Evolutionary conservation across 352 stramenopile species (phyloP).

Genomic region (Globisporangium middletonii): DNA sequence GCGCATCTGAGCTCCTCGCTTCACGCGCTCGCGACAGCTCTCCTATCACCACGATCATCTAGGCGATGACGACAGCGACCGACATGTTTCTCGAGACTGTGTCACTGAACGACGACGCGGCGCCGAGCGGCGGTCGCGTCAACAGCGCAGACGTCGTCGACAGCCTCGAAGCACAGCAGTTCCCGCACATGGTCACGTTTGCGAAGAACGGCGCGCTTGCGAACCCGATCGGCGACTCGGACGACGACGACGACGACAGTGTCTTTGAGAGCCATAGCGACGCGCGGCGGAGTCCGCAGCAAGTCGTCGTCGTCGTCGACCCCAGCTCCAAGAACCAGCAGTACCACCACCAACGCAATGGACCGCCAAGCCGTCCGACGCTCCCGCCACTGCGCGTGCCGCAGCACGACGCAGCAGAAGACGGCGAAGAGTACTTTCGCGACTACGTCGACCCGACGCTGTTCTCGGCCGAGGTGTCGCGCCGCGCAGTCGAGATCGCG

Average conservation of each 20-base stretch:
- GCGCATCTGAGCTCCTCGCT: not conserved
- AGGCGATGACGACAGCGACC: constrained; percentile 18
- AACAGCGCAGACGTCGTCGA: constrained; percentile 21
- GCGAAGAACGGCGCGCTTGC: constrained; percentile 8
- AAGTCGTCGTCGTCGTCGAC: constrained; percentile 39
- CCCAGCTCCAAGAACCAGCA: constrained; percentile 2
- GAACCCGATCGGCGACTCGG: constrained; percentile 19
- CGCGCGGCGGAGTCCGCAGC: constrained; percentile 2
- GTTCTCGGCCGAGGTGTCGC: constrained; percentile 78
- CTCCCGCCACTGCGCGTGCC: constrained; percentile 19
- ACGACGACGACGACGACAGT: constrained; percentile 18
- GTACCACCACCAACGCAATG: not conserved
- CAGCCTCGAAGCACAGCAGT: constrained; percentile 45
- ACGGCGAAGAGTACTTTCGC: constrained; percentile 30
- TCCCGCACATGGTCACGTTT: constrained; percentile 21
- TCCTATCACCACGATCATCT: not conserved
- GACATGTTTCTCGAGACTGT: constrained; percentile 68
- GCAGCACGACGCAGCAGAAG: constrained; percentile 23
- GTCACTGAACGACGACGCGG: constrained; percentile 61
- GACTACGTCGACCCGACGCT: constrained; percentile 78
- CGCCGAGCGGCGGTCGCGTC: constrained; percentile 3
- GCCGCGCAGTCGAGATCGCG: constrained; percentile 78
- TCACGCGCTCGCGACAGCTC: not conserved
- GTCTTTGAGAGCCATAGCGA: constrained; percentile 1
- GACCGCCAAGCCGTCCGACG: constrained; percentile 5